Evolutionary conservation across 139 green algal species (phyloP).

Genomic region (Tetraselmis striata): DNA sequence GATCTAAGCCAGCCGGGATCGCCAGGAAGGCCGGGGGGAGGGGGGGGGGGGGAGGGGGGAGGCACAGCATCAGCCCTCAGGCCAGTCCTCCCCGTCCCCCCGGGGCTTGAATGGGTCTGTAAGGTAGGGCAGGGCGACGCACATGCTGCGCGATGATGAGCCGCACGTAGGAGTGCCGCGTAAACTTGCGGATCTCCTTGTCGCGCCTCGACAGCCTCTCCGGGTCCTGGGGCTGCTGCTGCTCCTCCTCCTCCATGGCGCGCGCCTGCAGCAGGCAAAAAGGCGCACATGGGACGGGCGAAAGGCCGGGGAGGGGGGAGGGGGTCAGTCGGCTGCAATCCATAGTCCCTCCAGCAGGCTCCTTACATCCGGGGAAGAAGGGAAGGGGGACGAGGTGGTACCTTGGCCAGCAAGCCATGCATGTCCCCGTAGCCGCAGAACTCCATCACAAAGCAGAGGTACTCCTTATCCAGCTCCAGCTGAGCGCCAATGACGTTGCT

Average conservation of each 20-base stretch:
- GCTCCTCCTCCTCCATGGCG: neutral
- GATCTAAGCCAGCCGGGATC: neutral
- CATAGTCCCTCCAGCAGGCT: no score
- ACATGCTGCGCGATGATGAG: neutral
- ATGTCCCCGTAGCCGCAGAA: neutral
- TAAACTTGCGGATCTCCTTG: neutral
- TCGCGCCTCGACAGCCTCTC: neutral
- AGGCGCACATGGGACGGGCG: no score
- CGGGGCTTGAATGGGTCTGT: no score
- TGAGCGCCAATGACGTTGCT: neutral
- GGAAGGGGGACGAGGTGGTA: no score
- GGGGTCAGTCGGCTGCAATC: no score
- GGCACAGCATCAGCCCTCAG: no score
- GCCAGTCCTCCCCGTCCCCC: no score
- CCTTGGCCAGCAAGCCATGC: neutral
- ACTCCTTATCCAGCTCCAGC: neutral
- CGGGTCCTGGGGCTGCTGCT: neutral
- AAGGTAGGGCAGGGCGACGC: no score
- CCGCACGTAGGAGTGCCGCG: neutral
- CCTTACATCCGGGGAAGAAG: no score
- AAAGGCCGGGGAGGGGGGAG: no score
- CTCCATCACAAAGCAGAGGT: neutral
- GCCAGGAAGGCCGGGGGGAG: no score
- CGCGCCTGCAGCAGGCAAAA: neutral
- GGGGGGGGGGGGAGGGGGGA: no score